Percentiles rank a stretch among this genome's conserved stretches.
Evolutionary conservation across 139 green algal genomes (phyloP).

Genomic region (Chlorella ohadii): DNA sequence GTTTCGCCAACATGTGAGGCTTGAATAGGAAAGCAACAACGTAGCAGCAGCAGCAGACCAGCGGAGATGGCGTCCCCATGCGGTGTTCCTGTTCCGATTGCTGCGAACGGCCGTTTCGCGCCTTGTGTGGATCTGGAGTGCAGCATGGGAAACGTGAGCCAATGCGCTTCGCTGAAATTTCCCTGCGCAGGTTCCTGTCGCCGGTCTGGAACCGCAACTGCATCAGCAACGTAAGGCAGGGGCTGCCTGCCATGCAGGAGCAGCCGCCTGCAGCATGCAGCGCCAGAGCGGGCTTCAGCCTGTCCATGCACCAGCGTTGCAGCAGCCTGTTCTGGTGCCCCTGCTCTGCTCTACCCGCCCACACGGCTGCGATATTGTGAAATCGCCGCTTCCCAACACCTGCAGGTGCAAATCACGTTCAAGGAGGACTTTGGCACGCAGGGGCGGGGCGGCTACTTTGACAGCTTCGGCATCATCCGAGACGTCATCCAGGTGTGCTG

Average conservation of each 20-base stretch:
- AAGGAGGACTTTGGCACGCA: conserved; percentile 93
- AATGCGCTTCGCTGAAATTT: too few species aligned
- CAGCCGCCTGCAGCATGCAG: neutral
- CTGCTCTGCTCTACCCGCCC: too few species aligned
- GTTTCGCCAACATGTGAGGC: conserved; percentile 87
- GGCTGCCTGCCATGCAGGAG: neutral
- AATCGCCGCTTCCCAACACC: neutral
- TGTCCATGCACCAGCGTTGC: neutral
- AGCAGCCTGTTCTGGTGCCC: too few species aligned
- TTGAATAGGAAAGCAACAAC: too few species aligned
- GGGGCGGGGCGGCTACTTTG: conserved; percentile 97
- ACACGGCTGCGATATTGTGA: too few species aligned
- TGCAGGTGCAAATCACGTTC: conserved; percentile 84
- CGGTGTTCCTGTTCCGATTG: too few species aligned
- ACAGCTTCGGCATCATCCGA: conserved; percentile 96
- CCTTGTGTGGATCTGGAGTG: too few species aligned
- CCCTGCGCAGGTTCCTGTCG: conserved; percentile 66
- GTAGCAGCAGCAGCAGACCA: too few species aligned
- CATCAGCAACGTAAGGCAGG: conserved; percentile 86
- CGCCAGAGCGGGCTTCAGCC: too few species aligned
- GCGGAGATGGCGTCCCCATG: too few species aligned
- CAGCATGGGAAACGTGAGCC: too few species aligned
- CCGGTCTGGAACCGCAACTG: conserved; percentile 86
- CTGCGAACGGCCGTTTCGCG: too few species aligned
- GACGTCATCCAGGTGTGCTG: conserved; percentile 88